Evolutionary conservation across 345 rosid genomes (phyloP).

Genomic region (Lepidium africanum): DNA sequence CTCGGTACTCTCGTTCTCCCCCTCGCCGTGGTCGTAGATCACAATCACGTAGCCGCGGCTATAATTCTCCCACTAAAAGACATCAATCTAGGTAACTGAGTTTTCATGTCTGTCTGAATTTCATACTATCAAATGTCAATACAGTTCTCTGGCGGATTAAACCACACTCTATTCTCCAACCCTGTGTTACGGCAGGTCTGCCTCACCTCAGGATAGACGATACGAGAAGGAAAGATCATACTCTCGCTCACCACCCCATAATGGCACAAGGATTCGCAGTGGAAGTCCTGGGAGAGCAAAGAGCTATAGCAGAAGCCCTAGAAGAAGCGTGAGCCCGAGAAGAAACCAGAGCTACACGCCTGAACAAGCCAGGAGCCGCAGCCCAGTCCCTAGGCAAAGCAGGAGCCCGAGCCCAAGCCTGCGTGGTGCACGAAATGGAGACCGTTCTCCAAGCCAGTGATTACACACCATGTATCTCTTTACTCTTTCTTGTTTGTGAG

Average conservation of each 20-base stretch:
- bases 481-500: conserved; percentile 8
- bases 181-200: conserved; percentile 43
- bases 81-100: conserved; percentile 48
- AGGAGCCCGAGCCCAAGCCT: conserved; percentile 35
- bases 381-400: conserved; percentile 37
- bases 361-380: conserved; percentile 39
- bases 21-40: conserved; percentile 63
- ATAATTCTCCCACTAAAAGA: conserved; percentile 54
- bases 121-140: not conserved
- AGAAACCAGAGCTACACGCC: conserved; percentile 34
- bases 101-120: not conserved
- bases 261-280: conserved; percentile 64
- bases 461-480: not conserved
- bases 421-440: conserved; percentile 30
- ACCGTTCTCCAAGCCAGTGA: conserved; percentile 72
- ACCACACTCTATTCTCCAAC: not conserved
- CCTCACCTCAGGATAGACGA: conserved; percentile 53
- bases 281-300: conserved; percentile 41
- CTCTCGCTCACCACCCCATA: conserved; percentile 65
- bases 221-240: conserved; percentile 47
- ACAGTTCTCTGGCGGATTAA: not conserved
- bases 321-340: conserved; percentile 34
- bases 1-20: conserved; percentile 68
- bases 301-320: conserved; percentile 34
- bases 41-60: conserved; percentile 54